These are phyloP conservation scores for Helichrysum umbraculigerum DNA, from an alignment of 129 eudicot genomes.

Conservation along the genomic window DNA sequence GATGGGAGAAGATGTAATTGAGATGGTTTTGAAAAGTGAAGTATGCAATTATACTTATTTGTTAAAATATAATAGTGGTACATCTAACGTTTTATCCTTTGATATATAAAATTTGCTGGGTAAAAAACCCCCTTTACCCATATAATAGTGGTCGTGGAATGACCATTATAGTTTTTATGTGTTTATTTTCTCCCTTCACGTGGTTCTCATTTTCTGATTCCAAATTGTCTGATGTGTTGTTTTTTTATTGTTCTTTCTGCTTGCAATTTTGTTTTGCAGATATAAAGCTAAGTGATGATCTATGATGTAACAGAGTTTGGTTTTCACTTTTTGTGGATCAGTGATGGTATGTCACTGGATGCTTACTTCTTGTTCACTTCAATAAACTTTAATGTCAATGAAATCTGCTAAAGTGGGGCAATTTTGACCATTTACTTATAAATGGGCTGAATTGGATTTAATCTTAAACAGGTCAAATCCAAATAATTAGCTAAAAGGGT, in stretches of 20 bases:
- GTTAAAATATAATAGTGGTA: not conserved
- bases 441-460: no score
- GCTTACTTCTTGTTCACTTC: not conserved
- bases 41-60: not conserved
- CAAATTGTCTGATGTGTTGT: not conserved
- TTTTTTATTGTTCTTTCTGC: constrained; percentile 8
- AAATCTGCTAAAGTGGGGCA: not conserved
- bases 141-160: no score
- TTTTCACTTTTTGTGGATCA: constrained; percentile 4
- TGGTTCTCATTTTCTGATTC: constrained; percentile 2
- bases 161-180: constrained; percentile 1
- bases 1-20: not conserved
- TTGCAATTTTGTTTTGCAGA: not conserved
- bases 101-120: no score
- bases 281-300: not conserved
- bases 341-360: constrained; percentile 21
- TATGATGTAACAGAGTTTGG: not conserved
- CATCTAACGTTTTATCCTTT: no score
- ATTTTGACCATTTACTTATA: not conserved
- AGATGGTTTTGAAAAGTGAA: not conserved
- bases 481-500: not conserved
- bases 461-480: not conserved
- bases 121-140: no score
- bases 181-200: not conserved
- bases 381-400: not conserved